Evolutionary conservation across 805 yeast species (phyloP), one percentile per base, ranked within the genome.

Genomic region (Metschnikowia kunwiensis): DNA sequence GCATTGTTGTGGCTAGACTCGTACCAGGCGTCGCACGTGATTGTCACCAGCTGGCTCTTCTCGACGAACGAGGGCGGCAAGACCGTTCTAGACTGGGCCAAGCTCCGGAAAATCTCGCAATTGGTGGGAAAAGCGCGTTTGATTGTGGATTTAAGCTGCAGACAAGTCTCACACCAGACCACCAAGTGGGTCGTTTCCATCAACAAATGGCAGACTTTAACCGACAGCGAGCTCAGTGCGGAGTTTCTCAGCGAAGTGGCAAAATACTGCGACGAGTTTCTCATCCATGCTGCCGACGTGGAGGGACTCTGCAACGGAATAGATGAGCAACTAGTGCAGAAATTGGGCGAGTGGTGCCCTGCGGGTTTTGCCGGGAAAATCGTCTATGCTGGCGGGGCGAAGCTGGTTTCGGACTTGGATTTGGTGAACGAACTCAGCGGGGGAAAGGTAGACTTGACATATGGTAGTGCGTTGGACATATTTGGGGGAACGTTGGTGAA

Each of bases 361-460:
- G 15, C 35, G 0, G 71, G 69, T 1, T 66, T 66, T 37, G 75
- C 72, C 18, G 70, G 85, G 2, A 88, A 84, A 22, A 78, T 86
- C 4, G 95, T 91, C 2, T 93, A 93, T 58, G 99, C 98, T 20
- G 99, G 99, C 10, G 99, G 99, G 3, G 98, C 97, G 17, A 81
- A 78, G 50, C 74, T 75, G 56, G 55, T 85, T 0, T 58, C 62
- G 0, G 99, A 93, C 56, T 70, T 93, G 44, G 68, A 63, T 5
- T 63, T 72, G 17, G 97, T 93, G 2, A 59, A 78, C 7, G 43
- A 57, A 28, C 63, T 93, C 52, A 86, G 96, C 55, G 53, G 62
- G 2, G 95, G 95, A 3, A 82, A 75, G 51, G 96, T 93, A 10
- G 97, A 93, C 56, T 68, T 93, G 55, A 93, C 98, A 0, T 89